These are phyloP conservation scores for Aspergillus bridgeri DNA, from an alignment of 495 filamentous ascomycete genomes.

Conservation along the genomic window DNA sequence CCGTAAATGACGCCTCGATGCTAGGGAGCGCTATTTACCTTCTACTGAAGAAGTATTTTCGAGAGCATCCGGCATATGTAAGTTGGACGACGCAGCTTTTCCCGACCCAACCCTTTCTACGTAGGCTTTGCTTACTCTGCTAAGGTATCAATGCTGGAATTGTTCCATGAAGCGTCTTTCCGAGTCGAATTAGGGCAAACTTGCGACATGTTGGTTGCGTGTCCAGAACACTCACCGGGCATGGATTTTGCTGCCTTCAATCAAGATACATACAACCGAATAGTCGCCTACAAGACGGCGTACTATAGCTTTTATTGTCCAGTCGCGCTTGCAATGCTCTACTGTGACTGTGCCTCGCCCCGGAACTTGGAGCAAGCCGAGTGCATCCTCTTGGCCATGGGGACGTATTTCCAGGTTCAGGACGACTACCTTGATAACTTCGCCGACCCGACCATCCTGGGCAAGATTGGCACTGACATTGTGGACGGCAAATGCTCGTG, in stretches of 20 bases:
- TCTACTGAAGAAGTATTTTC: conserved; percentile 79
- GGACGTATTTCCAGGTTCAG: conserved; percentile 89
- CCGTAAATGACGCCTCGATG: conserved; percentile 90
- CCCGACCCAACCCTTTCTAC: too few relatives aligned
- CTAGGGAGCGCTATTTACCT: conserved; percentile 75
- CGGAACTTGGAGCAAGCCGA: conserved; percentile 71
- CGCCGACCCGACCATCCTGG: conserved; percentile 80
- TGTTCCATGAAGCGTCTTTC: conserved; percentile 80
- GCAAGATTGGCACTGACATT: conserved; percentile 93
- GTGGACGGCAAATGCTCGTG: conserved; percentile 93
- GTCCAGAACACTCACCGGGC: conserved; percentile 67
- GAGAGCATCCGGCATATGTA: conserved; percentile 62
- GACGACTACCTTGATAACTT: conserved; percentile 94
- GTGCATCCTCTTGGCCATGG: conserved; percentile 80
- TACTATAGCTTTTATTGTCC: conserved; percentile 93
- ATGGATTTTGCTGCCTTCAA: conserved; percentile 73
- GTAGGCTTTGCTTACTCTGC: too few relatives aligned
- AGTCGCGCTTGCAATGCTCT: conserved; percentile 74
- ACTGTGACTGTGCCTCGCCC: conserved; percentile 65
- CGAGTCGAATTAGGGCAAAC: conserved; percentile 84
- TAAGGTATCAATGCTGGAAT: conserved; percentile 65
- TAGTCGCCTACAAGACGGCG: conserved; percentile 92
- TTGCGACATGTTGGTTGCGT: conserved; percentile 57
- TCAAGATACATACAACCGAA: conserved; percentile 79
- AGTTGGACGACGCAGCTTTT: too few relatives aligned